Evolutionary conservation across 495 filamentous ascomycete genomes (phyloP).

Genomic region (Cercophora samala): DNA sequence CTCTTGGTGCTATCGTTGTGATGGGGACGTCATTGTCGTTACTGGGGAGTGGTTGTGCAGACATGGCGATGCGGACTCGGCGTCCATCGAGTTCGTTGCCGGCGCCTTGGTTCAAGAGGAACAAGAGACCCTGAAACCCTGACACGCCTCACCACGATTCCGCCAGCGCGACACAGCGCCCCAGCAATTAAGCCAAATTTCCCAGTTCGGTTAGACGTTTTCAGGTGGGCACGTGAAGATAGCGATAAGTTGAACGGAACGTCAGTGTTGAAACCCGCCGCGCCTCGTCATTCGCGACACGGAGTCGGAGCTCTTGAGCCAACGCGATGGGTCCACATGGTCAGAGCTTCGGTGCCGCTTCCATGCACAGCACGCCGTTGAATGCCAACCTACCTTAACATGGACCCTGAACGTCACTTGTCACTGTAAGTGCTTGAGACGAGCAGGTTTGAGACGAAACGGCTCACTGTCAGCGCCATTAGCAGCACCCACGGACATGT

Average conservation of each 20-base stretch:
- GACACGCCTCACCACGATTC: constrained; percentile 4
- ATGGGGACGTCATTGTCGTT: constrained; percentile 19
- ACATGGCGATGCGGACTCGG: constrained; percentile 28
- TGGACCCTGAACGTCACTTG: neutral
- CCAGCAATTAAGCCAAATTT: constrained; percentile 11
- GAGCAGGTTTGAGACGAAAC: no score
- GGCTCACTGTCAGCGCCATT: no score
- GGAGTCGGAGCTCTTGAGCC: neutral
- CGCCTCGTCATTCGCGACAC: neutral
- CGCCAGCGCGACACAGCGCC: constrained; percentile 2
- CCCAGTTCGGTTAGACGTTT: neutral
- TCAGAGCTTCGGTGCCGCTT: neutral
- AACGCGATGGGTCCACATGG: neutral
- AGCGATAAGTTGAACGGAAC: neutral
- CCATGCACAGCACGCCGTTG: neutral
- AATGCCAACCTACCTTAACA: neutral
- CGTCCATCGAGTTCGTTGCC: constrained; percentile 10
- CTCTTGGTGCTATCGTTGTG: neutral
- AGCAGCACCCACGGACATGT: neutral
- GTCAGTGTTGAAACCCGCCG: neutral
- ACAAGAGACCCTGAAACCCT: neutral
- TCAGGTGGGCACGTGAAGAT: constrained; percentile 6
- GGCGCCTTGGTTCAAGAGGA: neutral
- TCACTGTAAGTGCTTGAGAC: no score
- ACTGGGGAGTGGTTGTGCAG: constrained; percentile 24